Evolutionary conservation across 208 protist genomes (phyloP).

Genomic region (Leishmania arabica): DNA sequence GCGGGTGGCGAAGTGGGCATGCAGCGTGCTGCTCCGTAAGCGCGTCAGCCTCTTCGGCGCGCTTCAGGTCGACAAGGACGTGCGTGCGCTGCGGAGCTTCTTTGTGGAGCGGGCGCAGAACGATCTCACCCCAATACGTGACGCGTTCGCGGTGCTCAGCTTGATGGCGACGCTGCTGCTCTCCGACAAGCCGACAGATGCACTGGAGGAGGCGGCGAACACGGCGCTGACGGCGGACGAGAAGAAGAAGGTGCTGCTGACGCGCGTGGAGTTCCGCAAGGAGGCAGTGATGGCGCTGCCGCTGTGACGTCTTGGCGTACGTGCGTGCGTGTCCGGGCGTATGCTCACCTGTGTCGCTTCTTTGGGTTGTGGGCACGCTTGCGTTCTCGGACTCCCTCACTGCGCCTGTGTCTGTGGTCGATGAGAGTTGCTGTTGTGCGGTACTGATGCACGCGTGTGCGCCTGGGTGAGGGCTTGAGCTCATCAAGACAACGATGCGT

Average conservation of each 20-base stretch:
- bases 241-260: slow-evolving; percentile 63
- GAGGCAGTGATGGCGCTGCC: slow-evolving; percentile 61
- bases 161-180: slow-evolving; percentile 65
- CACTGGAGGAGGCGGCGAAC: slow-evolving; percentile 61
- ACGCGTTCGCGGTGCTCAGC: slow-evolving; percentile 51
- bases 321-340: background rate
- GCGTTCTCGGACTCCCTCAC: background rate
- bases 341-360: background rate
- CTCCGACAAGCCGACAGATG: slow-evolving; percentile 64
- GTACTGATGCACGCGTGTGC: background rate
- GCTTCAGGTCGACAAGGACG: slow-evolving; percentile 83
- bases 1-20: slow-evolving; percentile 28
- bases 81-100: slow-evolving; percentile 68
- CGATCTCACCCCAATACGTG: slow-evolving; percentile 57
- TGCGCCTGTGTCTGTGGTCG: background rate
- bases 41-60: slow-evolving; percentile 66
- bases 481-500: background rate
- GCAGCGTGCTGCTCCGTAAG: slow-evolving; percentile 53
- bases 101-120: slow-evolving; percentile 50
- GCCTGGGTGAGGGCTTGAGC: background rate
- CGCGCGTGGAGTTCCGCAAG: slow-evolving; percentile 64
- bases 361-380: background rate
- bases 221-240: slow-evolving; percentile 75
- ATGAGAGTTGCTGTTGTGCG: background rate
- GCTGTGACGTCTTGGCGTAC: slow-evolving; percentile 25